Conservation (phyloP, 1,284 basidiomycete species). For the Ceratobasidium papillatum region DNA sequence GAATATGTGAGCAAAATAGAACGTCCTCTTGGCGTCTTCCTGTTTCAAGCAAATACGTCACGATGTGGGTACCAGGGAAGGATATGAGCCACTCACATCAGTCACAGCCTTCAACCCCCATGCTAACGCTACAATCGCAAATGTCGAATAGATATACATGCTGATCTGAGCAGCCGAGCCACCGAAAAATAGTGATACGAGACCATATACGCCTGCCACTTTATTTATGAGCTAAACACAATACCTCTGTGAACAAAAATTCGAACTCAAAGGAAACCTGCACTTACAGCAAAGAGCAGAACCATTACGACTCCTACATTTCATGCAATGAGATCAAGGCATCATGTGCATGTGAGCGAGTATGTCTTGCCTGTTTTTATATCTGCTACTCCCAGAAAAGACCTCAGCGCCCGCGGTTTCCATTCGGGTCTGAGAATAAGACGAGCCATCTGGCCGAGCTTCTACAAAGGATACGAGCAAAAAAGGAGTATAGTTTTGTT, state of each 20-base stretch:
- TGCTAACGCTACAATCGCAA: slow-evolving; percentile 79
- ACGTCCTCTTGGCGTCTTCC: slow-evolving; percentile 85
- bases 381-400: slow-evolving; percentile 85
- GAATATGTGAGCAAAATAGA: slow-evolving; percentile 93
- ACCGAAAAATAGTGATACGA: slow-evolving; percentile 88
- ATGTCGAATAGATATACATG: slow-evolving; percentile 91
- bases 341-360: background rate
- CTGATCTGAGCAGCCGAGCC: slow-evolving; percentile 90
- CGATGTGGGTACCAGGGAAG: background rate
- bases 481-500: background rate
- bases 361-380: slow-evolving; percentile 76
- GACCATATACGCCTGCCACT: slow-evolving; percentile 95
- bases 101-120: slow-evolving; percentile 91
- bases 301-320: slow-evolving; percentile 72
- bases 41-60: slow-evolving; percentile 51
- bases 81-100: slow-evolving; percentile 63
- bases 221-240: slow-evolving; percentile 89
- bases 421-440: slow-evolving; percentile 53
- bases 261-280: slow-evolving; percentile 16
- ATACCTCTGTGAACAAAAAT: slow-evolving; percentile 4
- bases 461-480: background rate
- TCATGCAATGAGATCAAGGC: slow-evolving; percentile 1
- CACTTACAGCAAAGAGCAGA: slow-evolving; percentile 81
- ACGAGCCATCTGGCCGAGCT: slow-evolving; percentile 20
- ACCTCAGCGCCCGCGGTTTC: slow-evolving; percentile 78